Evolutionary conservation across 345 rosid species (phyloP), one percentile per base, ranked within the genome.

Genomic region (Eutrema yunnanense): DNA sequence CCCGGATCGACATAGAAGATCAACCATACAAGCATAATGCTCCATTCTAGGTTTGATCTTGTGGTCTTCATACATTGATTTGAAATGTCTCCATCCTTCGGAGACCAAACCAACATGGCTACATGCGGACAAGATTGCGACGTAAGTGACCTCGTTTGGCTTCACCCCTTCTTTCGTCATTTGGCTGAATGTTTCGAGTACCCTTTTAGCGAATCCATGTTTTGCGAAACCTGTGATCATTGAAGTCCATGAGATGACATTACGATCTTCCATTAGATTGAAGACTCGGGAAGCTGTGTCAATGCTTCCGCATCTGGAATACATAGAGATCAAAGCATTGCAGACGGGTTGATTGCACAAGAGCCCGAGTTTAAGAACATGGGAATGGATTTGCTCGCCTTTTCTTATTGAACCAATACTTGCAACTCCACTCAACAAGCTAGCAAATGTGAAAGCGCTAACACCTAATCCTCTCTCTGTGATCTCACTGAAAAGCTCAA

Each of bases 11-110:
- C 90, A 83, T 40, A 88, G 62, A 65, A 90, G 81, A 83, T 90
- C 97, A 66, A 88, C 92, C 89, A 90, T 85, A 62, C 97, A 88
- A 11, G 92, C 88, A 69, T 90, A 86, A 50, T 88, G 97, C 59
- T 88, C 95, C 88, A 85, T 83, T 79, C 71, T 81, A 3, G 90
- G 94, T 55, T 71, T 81, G 77, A 90, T 80, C 22, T 87, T 81
- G 13, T 88, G 85, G 41, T 87, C 82, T 52, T 46, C 60, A 66
- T 61, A 80, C 91, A 88, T 92, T 60, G 84, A 86, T 40, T 80
- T 71, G 73, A 85, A 87, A 69, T 85, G 74, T 65, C 78, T 73
- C 92, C 86, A 87, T 66, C 89, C 96, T 73, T 82, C 86, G 0
- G 88, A 80, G 51, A 87, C 70, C 83, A 91, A 74, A 71, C 97